Evolutionary conservation across 148 eudicot species (phyloP).

Genomic region (Rheum nobile): DNA sequence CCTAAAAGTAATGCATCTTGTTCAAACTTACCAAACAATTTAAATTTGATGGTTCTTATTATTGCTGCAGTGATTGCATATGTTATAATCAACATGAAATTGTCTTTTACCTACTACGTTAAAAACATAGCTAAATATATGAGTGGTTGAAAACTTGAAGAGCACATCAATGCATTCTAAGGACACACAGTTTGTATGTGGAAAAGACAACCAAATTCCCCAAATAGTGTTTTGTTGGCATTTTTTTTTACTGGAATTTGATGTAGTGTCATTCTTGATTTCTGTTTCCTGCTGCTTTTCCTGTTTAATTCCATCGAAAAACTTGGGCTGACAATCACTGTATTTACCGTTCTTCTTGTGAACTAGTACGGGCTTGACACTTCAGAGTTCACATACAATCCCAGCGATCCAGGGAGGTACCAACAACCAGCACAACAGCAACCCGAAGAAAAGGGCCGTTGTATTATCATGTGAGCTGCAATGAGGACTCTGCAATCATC

Average conservation of each 20-base stretch:
- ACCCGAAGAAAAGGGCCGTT: slow-evolving; percentile 53
- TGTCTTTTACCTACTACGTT: neutral
- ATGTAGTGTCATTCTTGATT: neutral
- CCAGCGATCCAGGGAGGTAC: slow-evolving; percentile 49
- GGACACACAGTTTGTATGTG: neutral
- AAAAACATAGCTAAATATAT: neutral
- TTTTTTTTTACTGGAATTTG: neutral
- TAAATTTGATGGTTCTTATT: neutral
- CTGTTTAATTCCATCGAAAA: neutral
- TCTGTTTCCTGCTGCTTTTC: neutral
- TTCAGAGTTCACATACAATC: slow-evolving; percentile 87
- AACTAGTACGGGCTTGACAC: slow-evolving; percentile 91
- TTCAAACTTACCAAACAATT: no score
- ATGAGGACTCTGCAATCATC: neutral
- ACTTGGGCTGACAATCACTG: neutral
- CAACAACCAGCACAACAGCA: slow-evolving; percentile 56
- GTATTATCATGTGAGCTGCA: slow-evolving; percentile 60
- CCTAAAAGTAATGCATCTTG: neutral
- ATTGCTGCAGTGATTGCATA: neutral
- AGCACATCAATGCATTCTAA: neutral
- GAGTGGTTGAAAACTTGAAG: neutral
- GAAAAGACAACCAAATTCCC: neutral
- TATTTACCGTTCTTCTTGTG: neutral
- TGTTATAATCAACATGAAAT: no score
- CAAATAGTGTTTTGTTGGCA: neutral